Conservation (phyloP, 1,139 yeast species). For the Citeromyces hawaiiensis region DNA sequence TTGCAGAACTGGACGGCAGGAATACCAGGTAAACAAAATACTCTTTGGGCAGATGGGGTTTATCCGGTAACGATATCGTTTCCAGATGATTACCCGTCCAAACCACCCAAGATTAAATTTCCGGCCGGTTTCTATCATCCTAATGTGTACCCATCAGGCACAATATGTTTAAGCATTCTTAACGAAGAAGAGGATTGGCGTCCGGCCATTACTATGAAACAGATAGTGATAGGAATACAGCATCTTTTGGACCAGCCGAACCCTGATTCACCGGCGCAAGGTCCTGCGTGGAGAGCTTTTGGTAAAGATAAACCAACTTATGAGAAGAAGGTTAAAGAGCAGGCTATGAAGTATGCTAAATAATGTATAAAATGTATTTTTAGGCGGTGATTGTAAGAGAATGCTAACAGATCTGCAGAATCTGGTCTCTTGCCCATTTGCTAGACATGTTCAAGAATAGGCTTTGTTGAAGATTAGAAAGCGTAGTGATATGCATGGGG, state of each 20-base stretch:
- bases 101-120: slow-evolving; percentile 88
- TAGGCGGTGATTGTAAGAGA: no score
- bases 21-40: slow-evolving; percentile 81
- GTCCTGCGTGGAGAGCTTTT: slow-evolving; percentile 87
- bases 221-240: slow-evolving; percentile 84
- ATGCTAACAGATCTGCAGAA: no score
- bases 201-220: slow-evolving; percentile 89
- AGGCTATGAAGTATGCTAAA: slow-evolving; percentile 54
- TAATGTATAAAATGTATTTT: slow-evolving; percentile 5
- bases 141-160: slow-evolving; percentile 93
- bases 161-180: slow-evolving; percentile 81
- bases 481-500: no score
- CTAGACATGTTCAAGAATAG: no score
- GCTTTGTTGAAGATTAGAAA: no score
- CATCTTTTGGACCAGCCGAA: slow-evolving; percentile 84
- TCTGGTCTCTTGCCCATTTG: no score
- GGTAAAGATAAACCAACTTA: slow-evolving; percentile 54
- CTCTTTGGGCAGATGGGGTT: slow-evolving; percentile 81
- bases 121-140: slow-evolving; percentile 92
- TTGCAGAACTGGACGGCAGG: slow-evolving; percentile 89
- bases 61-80: slow-evolving; percentile 78
- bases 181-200: slow-evolving; percentile 98
- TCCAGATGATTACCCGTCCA: slow-evolving; percentile 89
- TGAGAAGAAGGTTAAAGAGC: slow-evolving; percentile 67
- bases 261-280: slow-evolving; percentile 95